Percentiles rank a stretch among this genome's conserved stretches.
These are phyloP conservation scores for Fusarium mundagurra DNA, from an alignment of 2,329 filamentous ascomycete species.

Conservation along the genomic window DNA sequence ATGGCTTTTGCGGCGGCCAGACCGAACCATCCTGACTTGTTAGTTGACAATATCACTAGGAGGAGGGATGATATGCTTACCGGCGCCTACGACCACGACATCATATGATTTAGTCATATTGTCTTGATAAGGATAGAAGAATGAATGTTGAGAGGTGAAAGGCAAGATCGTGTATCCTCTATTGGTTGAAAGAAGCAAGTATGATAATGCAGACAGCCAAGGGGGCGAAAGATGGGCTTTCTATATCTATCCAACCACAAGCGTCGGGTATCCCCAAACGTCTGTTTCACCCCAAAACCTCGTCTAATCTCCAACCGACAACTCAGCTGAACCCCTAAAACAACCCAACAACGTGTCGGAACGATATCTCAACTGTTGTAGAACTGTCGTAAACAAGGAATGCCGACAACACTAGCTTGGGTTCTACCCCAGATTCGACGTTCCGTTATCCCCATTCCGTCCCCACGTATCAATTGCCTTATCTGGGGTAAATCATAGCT, in stretches of 20 bases:
- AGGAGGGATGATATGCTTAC: neutral
- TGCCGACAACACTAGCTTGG: constrained; percentile 2
- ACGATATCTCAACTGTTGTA: neutral
- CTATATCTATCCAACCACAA: constrained; percentile 6
- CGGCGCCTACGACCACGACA: constrained; percentile 38
- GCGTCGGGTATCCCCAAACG: neutral
- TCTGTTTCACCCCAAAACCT: neutral
- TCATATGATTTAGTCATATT: constrained; percentile 33
- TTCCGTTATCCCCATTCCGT: constrained; percentile 13
- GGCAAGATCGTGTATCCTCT: neutral
- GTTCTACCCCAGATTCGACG: constrained; percentile 20
- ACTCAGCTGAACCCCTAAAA: neutral
- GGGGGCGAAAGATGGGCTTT: constrained; percentile 1
- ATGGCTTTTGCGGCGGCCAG: constrained; percentile 64
- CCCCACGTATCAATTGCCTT: neutral
- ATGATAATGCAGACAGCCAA: neutral
- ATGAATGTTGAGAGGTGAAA: neutral
- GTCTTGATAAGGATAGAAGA: too few species aligned
- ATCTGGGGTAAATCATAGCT: neutral
- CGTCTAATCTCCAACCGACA: neutral
- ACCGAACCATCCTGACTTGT: constrained; percentile 57
- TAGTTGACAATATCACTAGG: neutral
- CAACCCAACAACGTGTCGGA: neutral
- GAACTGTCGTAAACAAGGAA: neutral
- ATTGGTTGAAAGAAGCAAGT: neutral